Evolutionary conservation across 345 rosid genomes (phyloP).

Genomic region (Euclidium syriacum): DNA sequence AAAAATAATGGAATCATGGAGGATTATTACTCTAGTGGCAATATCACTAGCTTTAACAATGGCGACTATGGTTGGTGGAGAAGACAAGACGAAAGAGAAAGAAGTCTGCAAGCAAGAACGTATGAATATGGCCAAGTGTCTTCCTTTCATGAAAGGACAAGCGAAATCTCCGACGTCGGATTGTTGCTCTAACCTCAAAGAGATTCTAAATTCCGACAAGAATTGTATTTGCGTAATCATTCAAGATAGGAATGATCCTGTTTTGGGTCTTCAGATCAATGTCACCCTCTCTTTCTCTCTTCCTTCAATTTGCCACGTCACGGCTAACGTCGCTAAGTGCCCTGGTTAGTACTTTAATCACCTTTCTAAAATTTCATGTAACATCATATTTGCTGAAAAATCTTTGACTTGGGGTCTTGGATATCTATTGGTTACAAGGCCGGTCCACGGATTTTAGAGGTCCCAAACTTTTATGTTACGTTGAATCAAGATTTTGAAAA

Average conservation of each 20-base stretch:
- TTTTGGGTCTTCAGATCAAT: constrained; percentile 65
- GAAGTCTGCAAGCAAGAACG: constrained; percentile 70
- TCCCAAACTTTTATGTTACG: too few species aligned
- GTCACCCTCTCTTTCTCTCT: constrained; percentile 66
- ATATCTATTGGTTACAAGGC: too few species aligned
- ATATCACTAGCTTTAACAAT: neutral
- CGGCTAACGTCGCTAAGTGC: constrained; percentile 66
- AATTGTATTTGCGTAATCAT: constrained; percentile 75
- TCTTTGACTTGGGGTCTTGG: too few species aligned
- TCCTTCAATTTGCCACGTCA: constrained; percentile 59
- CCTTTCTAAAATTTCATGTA: neutral
- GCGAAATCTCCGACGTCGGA: constrained; percentile 78
- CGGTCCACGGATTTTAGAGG: too few species aligned
- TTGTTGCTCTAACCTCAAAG: constrained; percentile 72
- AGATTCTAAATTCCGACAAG: constrained; percentile 45
- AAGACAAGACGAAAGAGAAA: constrained; percentile 50
- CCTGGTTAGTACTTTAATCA: constrained; percentile 41
- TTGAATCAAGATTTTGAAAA: too few species aligned
- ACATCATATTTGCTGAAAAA: neutral
- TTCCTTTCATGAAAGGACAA: constrained; percentile 71
- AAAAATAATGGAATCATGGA: constrained; percentile 19
- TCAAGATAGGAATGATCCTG: constrained; percentile 71
- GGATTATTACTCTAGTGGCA: constrained; percentile 2
- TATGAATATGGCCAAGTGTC: constrained; percentile 64
- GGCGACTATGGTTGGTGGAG: constrained; percentile 16